phyloP scores from a whole-genome alignment of 2,329 filamentous ascomycete species.

The Ascochyta pisi region DNA sequence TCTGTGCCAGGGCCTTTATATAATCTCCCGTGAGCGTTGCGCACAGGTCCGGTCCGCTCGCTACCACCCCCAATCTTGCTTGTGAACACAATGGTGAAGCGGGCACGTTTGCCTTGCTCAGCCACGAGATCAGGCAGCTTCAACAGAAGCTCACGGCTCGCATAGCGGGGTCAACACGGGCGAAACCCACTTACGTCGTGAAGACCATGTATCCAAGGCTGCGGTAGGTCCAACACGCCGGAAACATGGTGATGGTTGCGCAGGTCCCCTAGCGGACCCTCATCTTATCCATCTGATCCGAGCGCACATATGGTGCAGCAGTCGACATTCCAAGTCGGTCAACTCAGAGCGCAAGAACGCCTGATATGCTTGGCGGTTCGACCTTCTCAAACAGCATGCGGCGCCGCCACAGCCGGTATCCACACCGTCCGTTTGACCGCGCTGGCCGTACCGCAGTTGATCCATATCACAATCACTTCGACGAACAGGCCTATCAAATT shows the following conservation, averaged over 20 bases:
- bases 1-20: constrained; percentile 26
- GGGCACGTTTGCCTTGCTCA: constrained; percentile 11
- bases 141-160: constrained; percentile 14
- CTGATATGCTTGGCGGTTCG: constrained; percentile 13
- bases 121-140: constrained; percentile 15
- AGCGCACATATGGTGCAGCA: not conserved
- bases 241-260: constrained; percentile 1
- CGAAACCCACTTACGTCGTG: constrained; percentile 2
- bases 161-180: constrained; percentile 18
- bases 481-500: not conserved
- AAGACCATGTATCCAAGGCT: not conserved
- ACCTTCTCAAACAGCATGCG: constrained; percentile 4
- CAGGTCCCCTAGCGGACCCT: constrained; percentile 1
- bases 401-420: constrained; percentile 14
- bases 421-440: not conserved
- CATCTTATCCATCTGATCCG: constrained; percentile 8
- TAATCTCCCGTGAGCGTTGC: constrained; percentile 19
- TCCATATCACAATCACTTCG: constrained; percentile 5
- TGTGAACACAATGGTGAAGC: constrained; percentile 16
- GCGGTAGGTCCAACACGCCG: constrained; percentile 8
- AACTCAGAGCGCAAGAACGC: not conserved
- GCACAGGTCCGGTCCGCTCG: constrained; percentile 20
- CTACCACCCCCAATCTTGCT: constrained; percentile 20
- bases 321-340: not conserved
- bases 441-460: constrained; percentile 5